Conservation (phyloP, 805 yeast genomes). For the Starmera dryadoides region DNA sequence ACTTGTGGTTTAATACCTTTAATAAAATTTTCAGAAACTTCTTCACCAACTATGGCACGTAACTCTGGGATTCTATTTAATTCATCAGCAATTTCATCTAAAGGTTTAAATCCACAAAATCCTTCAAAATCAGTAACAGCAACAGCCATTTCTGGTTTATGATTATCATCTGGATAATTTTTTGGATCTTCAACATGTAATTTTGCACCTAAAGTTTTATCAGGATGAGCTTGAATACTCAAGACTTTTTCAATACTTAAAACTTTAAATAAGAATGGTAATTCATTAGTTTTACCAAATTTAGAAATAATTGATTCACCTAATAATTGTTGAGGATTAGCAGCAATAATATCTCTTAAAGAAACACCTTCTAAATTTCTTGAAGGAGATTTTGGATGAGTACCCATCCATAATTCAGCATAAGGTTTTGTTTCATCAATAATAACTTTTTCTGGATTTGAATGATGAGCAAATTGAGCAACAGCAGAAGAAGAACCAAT, state of each 20-base stretch:
- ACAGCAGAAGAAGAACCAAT: slow-evolving; percentile 81
- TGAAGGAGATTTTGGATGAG: slow-evolving; percentile 91
- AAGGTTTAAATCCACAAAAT: slow-evolving; percentile 95
- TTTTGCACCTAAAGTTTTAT: slow-evolving; percentile 71
- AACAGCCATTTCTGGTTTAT: slow-evolving; percentile 99
- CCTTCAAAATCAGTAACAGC: slow-evolving; percentile 96
- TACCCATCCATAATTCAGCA: slow-evolving; percentile 99
- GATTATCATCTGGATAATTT: slow-evolving; percentile 96
- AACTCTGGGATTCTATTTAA: slow-evolving; percentile 75
- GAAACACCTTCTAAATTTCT: slow-evolving; percentile 47
- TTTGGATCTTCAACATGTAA: slow-evolving; percentile 80
- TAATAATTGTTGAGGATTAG: slow-evolving; percentile 50
- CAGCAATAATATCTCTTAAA: slow-evolving; percentile 60
- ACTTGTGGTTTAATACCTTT: slow-evolving; percentile 37
- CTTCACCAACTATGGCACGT: slow-evolving; percentile 58
- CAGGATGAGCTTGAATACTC: slow-evolving; percentile 97
- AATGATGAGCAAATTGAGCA: slow-evolving; percentile 73
- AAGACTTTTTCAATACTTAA: slow-evolving; percentile 88
- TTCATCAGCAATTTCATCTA: slow-evolving; percentile 63
- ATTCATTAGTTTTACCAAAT: slow-evolving; percentile 62
- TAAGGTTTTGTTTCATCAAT: slow-evolving; percentile 79
- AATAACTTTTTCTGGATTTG: slow-evolving; percentile 47
- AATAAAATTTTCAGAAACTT: slow-evolving; percentile 46
- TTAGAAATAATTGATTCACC: slow-evolving; percentile 51
- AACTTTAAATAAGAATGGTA: slow-evolving; percentile 93